Base-by-base conservation (phyloP, 768 basidiomycete species). In the Auriscalpium microsporum region DNA sequence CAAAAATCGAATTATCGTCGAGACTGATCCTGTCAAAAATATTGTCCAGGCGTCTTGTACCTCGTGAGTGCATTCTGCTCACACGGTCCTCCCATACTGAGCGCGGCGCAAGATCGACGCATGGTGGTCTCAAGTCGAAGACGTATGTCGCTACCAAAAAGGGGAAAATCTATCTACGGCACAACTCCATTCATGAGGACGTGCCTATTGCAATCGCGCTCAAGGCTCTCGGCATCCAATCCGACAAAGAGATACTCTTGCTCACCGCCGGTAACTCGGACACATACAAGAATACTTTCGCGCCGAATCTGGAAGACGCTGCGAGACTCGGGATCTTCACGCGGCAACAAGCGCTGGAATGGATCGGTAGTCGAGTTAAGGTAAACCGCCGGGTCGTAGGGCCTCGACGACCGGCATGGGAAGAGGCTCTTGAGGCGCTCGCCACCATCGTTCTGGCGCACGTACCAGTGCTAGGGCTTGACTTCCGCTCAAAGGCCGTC, bases 1-100 rank as follows among this genome's bases (percentile, higher is more conserved):
- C 78, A 98, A 98, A 78, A 98, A 99, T 70, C 82, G 96, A 44
- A 99, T 99, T 67, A 97, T 99, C 62, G 96, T 99, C 58, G 96
- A 98, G 74, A 89, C 86, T 7, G 96, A 98, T 70, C 72, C 78
- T 19, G 84, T 84, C 44, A 97, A 98, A 70, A 90, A 90, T 6
- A 74, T 87, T 40, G 94, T 96, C 0, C 92, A 92, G 68, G 93
- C 95, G 3, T 94, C 92, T 4, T 96, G 94, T 71, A 97, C 94
- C 50, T 96, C 94, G 90, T 94, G 64, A 67, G 92, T 77, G 38
- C 23, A 53, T 37, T 19, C 6, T 57, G 40, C 45, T 34, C 37
- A 52, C 52, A 23, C 33, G 45, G 46, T 33, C 49, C 52, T 53
- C 51, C 17, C 57, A 65, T 19, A 59, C 54, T 59, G 8, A 53